Conservation (phyloP, 805 yeast genomes). For the Hagleromyces aurorensis region DNA sequence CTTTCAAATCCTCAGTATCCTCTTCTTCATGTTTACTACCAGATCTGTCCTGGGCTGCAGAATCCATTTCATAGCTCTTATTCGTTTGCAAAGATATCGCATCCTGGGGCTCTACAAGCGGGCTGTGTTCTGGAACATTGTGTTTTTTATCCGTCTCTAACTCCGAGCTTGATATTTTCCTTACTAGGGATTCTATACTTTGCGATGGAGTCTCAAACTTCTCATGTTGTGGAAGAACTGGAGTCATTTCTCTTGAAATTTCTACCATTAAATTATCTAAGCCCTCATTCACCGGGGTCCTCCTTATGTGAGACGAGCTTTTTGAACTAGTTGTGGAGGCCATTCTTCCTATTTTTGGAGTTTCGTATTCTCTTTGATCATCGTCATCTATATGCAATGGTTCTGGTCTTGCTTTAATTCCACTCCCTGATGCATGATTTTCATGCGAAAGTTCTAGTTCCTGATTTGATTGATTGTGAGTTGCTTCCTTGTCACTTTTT, state of each 20-base stretch:
- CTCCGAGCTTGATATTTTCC: too few species aligned
- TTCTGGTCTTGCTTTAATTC: slow-evolving; percentile 3
- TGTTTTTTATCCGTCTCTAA: too few species aligned
- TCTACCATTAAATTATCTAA: slow-evolving; percentile 27
- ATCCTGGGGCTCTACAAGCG: too few species aligned
- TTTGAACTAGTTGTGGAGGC: slow-evolving; percentile 6
- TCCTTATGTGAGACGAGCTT: slow-evolving; percentile 5
- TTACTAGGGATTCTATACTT: neutral
- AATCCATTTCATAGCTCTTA: too few species aligned
- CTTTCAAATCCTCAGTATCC: too few species aligned
- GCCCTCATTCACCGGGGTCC: slow-evolving; percentile 21
- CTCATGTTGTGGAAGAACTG: slow-evolving; percentile 5
- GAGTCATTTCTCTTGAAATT: slow-evolving; percentile 29
- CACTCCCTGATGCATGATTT: slow-evolving; percentile 6
- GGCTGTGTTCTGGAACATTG: too few species aligned
- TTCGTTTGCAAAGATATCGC: too few species aligned
- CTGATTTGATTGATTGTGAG: too few species aligned
- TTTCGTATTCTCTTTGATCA: neutral
- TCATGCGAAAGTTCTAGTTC: slow-evolving; percentile 9
- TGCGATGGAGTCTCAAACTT: slow-evolving; percentile 2
- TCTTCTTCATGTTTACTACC: too few species aligned
- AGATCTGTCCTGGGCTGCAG: too few species aligned
- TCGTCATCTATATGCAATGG: slow-evolving; percentile 4
- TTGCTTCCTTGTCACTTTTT: too few species aligned
- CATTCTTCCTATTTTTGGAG: slow-evolving; percentile 4